Evolutionary conservation across 2,329 filamentous ascomycete species (phyloP).

Genomic region (Polychaeton citri): DNA sequence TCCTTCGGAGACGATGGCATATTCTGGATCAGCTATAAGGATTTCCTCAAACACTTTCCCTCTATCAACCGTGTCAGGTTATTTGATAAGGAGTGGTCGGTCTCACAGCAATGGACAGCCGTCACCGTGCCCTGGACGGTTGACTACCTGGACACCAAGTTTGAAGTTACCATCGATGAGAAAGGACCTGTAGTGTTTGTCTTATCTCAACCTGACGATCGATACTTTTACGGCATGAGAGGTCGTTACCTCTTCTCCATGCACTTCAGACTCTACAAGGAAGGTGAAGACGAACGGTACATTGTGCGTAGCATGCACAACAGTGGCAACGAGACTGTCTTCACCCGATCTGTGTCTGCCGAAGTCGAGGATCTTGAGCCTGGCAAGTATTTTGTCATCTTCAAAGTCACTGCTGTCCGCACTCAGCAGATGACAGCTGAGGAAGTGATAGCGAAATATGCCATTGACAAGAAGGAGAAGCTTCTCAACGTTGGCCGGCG

Average conservation of each 20-base stretch:
- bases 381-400: slow-evolving; percentile 60
- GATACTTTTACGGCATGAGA: slow-evolving; percentile 45
- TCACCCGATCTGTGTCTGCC: slow-evolving; percentile 62
- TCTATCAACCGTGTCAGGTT: slow-evolving; percentile 48
- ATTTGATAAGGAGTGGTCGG: slow-evolving; percentile 46
- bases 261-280: slow-evolving; percentile 46
- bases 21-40: slow-evolving; percentile 49
- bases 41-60: slow-evolving; percentile 45
- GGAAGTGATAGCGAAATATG: slow-evolving; percentile 53
- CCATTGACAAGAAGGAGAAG: slow-evolving; percentile 55
- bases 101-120: slow-evolving; percentile 49
- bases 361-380: slow-evolving; percentile 58
- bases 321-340: slow-evolving; percentile 38
- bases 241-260: slow-evolving; percentile 45
- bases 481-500: slow-evolving; percentile 56
- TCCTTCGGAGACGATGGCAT: slow-evolving; percentile 29
- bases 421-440: slow-evolving; percentile 42
- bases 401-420: slow-evolving; percentile 61
- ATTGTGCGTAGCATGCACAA: slow-evolving; percentile 20
- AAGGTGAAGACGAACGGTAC: slow-evolving; percentile 22
- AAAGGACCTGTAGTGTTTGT: slow-evolving; percentile 44
- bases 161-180: slow-evolving; percentile 40
- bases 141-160: slow-evolving; percentile 48
- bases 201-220: slow-evolving; percentile 45
- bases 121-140: slow-evolving; percentile 47